Evolutionary conservation across 108 stramenopile species (phyloP), one percentile per base, ranked within the genome.

Genomic region (Pseudonitzschia multistriata): DNA sequence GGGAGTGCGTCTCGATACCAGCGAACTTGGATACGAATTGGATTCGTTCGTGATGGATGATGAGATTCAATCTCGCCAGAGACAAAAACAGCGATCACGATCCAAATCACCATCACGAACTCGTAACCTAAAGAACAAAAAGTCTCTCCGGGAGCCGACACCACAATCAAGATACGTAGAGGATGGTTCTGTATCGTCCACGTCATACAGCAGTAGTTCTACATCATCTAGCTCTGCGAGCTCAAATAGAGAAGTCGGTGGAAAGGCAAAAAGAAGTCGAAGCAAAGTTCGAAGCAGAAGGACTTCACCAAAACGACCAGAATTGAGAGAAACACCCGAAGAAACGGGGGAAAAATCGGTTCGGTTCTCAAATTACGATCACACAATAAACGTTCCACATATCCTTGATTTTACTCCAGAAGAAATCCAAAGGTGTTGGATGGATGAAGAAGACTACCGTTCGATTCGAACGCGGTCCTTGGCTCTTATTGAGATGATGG

Each of bases 361-460:
- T 30, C 10, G 31, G 35, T 59, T 35, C 34, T 59, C 57, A 31
- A 33, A 33, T 11, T 30, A 33, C 35, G 34, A 35, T 59, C 31
- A 36, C 31, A 35, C 34, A 35, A 15, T 59, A 8, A n/a, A 24
- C 19, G 25, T 52, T 52, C 50, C 50, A 24, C 50, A 52, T 25
- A 52, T 52, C 19, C 50, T 52, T 52, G 50, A 52, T 52, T 52
- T 52, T 8, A 52, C 50, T 22, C 50, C 31, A 8, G 34, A 59
- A 33, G 57, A 59, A 59, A 59, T 59, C n/a, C 28, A 59, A 36
- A 11, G 5, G 19, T 59, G 57, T 30, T 59, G 57, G 57, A 59
- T 59, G 57, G 34, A 59, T n/a, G 57, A 59, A 59, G 57, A 59
- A 35, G 57, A 59, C 17, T 59, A 59, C 57, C 34, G 34, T 33